Evolutionary conservation across 192 early-diverging fungal species (phyloP).

Genomic region (Chytriomyces sp.): DNA sequence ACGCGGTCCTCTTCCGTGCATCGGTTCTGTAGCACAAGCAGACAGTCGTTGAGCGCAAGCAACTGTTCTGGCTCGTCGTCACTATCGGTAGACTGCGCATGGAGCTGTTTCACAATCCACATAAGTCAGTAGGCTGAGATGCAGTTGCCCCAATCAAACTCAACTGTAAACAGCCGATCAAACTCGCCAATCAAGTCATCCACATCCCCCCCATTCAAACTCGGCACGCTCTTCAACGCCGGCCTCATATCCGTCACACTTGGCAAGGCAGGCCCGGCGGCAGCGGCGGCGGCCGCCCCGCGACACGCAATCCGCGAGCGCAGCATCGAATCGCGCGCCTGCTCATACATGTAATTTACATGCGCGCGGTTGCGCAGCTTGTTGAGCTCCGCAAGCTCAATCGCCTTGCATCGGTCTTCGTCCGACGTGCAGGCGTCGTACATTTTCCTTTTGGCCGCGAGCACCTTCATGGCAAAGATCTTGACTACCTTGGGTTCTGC

Average conservation of each 20-base stretch:
- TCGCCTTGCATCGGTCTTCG: not conserved
- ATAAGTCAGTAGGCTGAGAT: too few relatives aligned
- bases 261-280: too few relatives aligned
- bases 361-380: not conserved
- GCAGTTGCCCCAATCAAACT: too few relatives aligned
- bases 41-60: not conserved
- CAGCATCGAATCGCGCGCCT: too few relatives aligned
- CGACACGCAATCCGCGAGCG: too few relatives aligned
- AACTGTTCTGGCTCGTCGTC: not conserved
- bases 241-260: not conserved
- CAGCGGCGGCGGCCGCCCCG: too few relatives aligned
- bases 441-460: not conserved
- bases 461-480: not conserved
- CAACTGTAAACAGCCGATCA: not conserved
- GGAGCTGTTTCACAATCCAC: too few relatives aligned
- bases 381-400: not conserved
- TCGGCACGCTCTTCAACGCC: not conserved
- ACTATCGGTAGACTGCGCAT: not conserved
- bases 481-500: not conserved
- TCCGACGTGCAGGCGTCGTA: not conserved
- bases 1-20: not conserved
- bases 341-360: too few relatives aligned
- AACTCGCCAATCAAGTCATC: not conserved
- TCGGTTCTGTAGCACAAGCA: not conserved
- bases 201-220: not conserved